Percentiles rank a stretch among this genome's conserved stretches.
phyloP scores from a whole-genome alignment of 2,329 filamentous ascomycete species.

The Monilinia fructicola region DNA sequence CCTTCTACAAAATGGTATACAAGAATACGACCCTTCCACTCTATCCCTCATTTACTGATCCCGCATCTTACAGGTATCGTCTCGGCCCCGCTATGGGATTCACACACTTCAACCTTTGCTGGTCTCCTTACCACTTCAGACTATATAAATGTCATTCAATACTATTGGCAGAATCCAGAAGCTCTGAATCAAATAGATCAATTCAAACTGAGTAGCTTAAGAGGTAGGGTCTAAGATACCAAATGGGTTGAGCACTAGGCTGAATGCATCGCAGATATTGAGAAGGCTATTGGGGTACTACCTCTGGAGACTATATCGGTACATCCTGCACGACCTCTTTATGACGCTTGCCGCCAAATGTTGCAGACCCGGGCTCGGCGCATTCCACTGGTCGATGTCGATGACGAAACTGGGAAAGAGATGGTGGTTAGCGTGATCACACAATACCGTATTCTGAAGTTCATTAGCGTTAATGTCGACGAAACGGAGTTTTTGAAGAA shows the following conservation, averaged over 20 bases:
- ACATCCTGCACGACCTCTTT: conserved; percentile 83
- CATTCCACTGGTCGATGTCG: conserved; percentile 89
- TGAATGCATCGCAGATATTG: conserved; percentile 66
- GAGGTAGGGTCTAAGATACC: conserved; percentile 58
- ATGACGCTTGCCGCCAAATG: conserved; percentile 94
- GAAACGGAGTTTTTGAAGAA: conserved; percentile 85
- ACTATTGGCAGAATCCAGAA: conserved; percentile 96
- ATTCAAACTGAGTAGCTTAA: conserved; percentile 85
- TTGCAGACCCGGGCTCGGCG: conserved; percentile 87
- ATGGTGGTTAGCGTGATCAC: conserved; percentile 97
- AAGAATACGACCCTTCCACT: not conserved
- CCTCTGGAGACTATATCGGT: conserved; percentile 96
- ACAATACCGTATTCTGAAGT: conserved; percentile 97
- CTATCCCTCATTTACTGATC: conserved; percentile 15
- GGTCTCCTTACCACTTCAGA: conserved; percentile 93
- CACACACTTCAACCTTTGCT: conserved; percentile 86
- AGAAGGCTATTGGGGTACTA: conserved; percentile 85
- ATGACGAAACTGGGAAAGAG: conserved; percentile 88
- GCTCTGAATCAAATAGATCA: conserved; percentile 87
- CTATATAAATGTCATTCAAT: conserved; percentile 98
- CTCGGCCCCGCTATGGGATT: conserved; percentile 96
- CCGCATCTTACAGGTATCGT: conserved; percentile 72
- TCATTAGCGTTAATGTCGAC: conserved; percentile 90
- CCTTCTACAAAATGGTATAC: conserved; percentile 84
- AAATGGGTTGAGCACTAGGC: conserved; percentile 23